phyloP scores from a whole-genome alignment of 257 asterid genomes.

The Fraxinus americana region DNA sequence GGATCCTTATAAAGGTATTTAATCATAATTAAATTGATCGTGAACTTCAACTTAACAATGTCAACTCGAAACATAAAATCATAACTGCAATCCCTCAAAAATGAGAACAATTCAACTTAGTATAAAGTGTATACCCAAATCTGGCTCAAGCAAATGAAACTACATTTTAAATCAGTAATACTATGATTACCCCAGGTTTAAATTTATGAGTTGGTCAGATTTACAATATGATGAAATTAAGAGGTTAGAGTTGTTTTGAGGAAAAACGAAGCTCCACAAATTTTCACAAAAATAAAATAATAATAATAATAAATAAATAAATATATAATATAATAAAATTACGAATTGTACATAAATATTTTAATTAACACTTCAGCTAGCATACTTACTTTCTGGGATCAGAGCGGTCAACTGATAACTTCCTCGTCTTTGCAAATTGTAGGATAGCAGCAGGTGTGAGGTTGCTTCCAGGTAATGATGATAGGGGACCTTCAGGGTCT shows the following conservation, averaged over 20 bases:
- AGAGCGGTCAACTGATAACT: conserved; percentile 82
- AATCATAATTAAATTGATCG: neutral
- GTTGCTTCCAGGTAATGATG: conserved; percentile 74
- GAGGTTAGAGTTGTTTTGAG: neutral
- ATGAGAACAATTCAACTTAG: neutral
- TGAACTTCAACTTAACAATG: neutral
- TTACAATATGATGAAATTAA: neutral
- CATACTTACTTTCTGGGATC: conserved; percentile 86
- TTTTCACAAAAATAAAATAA: neutral
- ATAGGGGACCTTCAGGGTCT: conserved; percentile 76
- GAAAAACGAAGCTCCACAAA: conserved; percentile 5
- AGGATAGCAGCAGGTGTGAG: conserved; percentile 65
- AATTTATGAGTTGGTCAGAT: neutral
- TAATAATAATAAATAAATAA: no score
- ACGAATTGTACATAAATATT: neutral
- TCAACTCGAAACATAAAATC: neutral
- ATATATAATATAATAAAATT: no score
- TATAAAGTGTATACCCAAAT: conserved; percentile 14
- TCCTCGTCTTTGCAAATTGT: conserved; percentile 89
- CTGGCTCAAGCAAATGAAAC: conserved; percentile 12
- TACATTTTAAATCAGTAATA: conserved; percentile 15
- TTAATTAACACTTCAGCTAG: conserved; percentile 15
- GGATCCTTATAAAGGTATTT: neutral
- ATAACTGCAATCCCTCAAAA: neutral
- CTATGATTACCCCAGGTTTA: conserved; percentile 5